Conservation (phyloP, 495 filamentous ascomycete species). For the Lasiosphaeria hispida region DNA sequence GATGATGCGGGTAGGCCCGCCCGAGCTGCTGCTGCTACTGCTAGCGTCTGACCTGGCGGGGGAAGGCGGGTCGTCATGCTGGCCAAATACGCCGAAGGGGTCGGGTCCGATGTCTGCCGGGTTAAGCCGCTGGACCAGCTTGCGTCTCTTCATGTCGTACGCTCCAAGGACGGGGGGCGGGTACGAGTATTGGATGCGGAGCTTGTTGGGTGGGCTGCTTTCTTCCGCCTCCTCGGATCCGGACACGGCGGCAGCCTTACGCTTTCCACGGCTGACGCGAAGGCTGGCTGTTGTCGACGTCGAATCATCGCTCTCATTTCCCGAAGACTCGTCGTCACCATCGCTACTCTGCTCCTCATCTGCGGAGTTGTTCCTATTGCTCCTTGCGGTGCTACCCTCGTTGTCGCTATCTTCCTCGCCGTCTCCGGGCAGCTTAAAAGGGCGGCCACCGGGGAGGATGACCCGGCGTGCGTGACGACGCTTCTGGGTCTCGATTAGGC, state of each 20-base stretch:
- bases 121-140: slow-evolving; percentile 14
- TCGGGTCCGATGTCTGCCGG: slow-evolving; percentile 12
- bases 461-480: slow-evolving; percentile 16
- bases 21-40: slow-evolving; percentile 12
- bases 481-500: slow-evolving; percentile 19
- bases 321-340: slow-evolving; percentile 8
- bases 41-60: not conserved
- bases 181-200: slow-evolving; percentile 20
- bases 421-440: slow-evolving; percentile 1
- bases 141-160: slow-evolving; percentile 17
- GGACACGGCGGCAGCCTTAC: slow-evolving; percentile 14
- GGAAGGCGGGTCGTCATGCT: not conserved
- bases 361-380: not conserved
- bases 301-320: slow-evolving; percentile 24
- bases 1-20: slow-evolving; percentile 19
- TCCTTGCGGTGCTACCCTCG: not conserved
- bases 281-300: slow-evolving; percentile 26
- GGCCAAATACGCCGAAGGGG: not conserved
- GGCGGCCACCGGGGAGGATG: slow-evolving; percentile 14
- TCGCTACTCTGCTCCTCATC: not conserved
- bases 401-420: slow-evolving; percentile 6
- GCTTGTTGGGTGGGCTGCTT: slow-evolving; percentile 18
- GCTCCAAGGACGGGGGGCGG: slow-evolving; percentile 5
- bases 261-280: slow-evolving; percentile 22
- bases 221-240: not conserved